Evolutionary conservation across 2,329 filamentous ascomycete species (phyloP).

Genomic region (Clonostachys sp.): DNA sequence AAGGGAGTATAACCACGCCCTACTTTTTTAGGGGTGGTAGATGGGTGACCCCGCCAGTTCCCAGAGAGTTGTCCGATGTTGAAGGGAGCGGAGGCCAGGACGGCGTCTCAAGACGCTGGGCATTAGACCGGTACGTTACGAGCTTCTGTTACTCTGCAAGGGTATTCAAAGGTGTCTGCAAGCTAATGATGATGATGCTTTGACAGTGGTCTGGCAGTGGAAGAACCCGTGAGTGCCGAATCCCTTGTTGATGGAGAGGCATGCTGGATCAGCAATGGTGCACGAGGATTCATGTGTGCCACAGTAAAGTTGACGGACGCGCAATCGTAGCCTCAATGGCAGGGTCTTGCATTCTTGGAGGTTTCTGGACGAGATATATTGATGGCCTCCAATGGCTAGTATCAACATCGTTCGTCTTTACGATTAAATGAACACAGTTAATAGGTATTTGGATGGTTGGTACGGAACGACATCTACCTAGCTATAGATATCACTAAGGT

Average conservation of each 20-base stretch:
- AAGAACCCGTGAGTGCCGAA: conserved; percentile 54
- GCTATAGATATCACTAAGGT: no score
- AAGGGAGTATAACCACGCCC: conserved; percentile 77
- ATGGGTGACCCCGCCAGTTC: conserved; percentile 80
- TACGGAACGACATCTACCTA: no score
- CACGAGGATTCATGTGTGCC: conserved; percentile 60
- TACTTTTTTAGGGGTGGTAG: conserved; percentile 70
- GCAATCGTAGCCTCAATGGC: no score
- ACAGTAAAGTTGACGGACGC: neutral
- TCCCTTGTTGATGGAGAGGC: conserved; percentile 68
- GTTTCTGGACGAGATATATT: no score
- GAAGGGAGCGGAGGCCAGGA: conserved; percentile 58
- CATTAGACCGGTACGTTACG: conserved; percentile 58
- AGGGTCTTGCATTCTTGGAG: no score
- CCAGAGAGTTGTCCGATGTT: conserved; percentile 21
- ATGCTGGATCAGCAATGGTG: conserved; percentile 86
- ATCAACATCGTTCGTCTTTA: no score
- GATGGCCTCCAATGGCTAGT: no score
- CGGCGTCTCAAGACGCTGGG: conserved; percentile 79
- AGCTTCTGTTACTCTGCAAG: neutral
- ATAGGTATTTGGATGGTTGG: no score
- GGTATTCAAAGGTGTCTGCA: neutral
- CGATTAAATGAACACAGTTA: no score
- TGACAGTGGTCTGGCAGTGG: conserved; percentile 53
- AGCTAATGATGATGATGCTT: conserved; percentile 1